Percentiles rank a stretch among this genome's conserved stretches.
Evolutionary conservation across 2,329 filamentous ascomycete genomes (phyloP).

Genomic region (Metarhizium guizhouense): DNA sequence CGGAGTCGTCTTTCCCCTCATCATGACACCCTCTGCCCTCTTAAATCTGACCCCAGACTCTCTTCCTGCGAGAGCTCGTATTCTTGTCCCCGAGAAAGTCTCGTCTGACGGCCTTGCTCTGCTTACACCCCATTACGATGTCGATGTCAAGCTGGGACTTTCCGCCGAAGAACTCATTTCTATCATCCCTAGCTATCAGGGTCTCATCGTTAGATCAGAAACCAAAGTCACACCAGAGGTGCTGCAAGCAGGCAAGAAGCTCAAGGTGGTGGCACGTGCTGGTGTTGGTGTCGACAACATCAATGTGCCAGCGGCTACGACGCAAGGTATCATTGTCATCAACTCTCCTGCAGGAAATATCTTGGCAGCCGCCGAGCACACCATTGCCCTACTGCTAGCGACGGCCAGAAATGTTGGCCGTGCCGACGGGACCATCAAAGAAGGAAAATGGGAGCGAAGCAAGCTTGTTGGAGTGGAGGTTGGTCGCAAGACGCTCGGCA

Average conservation of each 20-base stretch:
- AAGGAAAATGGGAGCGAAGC: slow-evolving; percentile 66
- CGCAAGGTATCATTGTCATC: slow-evolving; percentile 67
- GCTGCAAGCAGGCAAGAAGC: slow-evolving; percentile 54
- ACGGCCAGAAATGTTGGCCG: slow-evolving; percentile 65
- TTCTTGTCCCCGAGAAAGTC: slow-evolving; percentile 73
- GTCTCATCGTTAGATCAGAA: slow-evolving; percentile 71
- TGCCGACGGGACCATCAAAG: slow-evolving; percentile 60
- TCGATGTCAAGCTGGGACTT: slow-evolving; percentile 58
- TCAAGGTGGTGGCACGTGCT: slow-evolving; percentile 71
- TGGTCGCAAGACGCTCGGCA: slow-evolving; percentile 65
- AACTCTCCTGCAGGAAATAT: slow-evolving; percentile 77
- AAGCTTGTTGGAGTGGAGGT: slow-evolving; percentile 70
- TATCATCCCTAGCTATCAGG: slow-evolving; percentile 66
- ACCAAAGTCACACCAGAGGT: slow-evolving; percentile 68
- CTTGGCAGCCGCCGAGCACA: slow-evolving; percentile 71
- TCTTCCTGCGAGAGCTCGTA: slow-evolving; percentile 24
- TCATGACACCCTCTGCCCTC: slow-evolving; percentile 20
- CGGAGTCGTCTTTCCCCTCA: not conserved
- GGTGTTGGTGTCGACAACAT: slow-evolving; percentile 82
- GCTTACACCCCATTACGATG: slow-evolving; percentile 56
- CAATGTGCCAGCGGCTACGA: slow-evolving; percentile 62
- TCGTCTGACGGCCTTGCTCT: slow-evolving; percentile 69
- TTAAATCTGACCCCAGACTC: slow-evolving; percentile 1
- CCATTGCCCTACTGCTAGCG: slow-evolving; percentile 64
- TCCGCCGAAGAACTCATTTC: slow-evolving; percentile 52